A percentile compares a stretch with the other conserved stretches of the same genome.
These are phyloP conservation scores for Penicillium arizonense DNA, from an alignment of 495 filamentous ascomycete genomes.

Conservation along the genomic window DNA sequence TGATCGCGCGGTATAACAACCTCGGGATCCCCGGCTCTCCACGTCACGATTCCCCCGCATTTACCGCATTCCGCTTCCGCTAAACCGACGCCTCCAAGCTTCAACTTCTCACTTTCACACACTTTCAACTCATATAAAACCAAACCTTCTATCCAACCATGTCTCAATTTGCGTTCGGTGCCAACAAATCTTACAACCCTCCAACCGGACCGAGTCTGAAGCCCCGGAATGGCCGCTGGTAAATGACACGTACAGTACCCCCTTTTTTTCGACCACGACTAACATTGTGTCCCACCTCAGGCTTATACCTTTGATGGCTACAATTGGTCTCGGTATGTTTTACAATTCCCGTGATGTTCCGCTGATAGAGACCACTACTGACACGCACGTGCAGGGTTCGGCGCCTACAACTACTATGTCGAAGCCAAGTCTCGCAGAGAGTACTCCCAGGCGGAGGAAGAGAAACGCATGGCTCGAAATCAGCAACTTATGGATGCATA, in stretches of 20 bases:
- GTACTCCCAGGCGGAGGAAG: slow-evolving; percentile 22
- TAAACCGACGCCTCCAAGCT: slow-evolving; percentile 6
- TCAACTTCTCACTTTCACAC: neutral
- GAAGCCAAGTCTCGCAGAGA: slow-evolving; percentile 13
- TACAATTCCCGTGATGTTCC: neutral
- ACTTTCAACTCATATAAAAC: neutral
- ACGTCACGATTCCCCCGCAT: slow-evolving; percentile 31
- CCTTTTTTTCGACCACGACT: neutral
- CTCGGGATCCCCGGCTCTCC: slow-evolving; percentile 3
- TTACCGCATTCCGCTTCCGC: slow-evolving; percentile 15
- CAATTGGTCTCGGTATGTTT: slow-evolving; percentile 29
- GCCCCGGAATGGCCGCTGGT: slow-evolving; percentile 21
- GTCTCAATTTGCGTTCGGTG: slow-evolving; percentile 24
- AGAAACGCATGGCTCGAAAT: slow-evolving; percentile 34
- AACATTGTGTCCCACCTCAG: slow-evolving; percentile 8
- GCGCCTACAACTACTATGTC: slow-evolving; percentile 28
- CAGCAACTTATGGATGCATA: slow-evolving; percentile 53
- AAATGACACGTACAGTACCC: neutral
- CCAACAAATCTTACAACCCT: slow-evolving; percentile 17
- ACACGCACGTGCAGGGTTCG: slow-evolving; percentile 23
- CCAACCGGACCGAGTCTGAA: slow-evolving; percentile 15
- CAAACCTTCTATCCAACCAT: slow-evolving; percentile 8
- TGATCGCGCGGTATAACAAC: slow-evolving; percentile 4
- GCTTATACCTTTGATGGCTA: slow-evolving; percentile 33
- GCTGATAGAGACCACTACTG: neutral